These are phyloP conservation scores for Colletotrichum destructivum DNA, from an alignment of 2,329 filamentous ascomycete genomes.

Conservation along the genomic window DNA sequence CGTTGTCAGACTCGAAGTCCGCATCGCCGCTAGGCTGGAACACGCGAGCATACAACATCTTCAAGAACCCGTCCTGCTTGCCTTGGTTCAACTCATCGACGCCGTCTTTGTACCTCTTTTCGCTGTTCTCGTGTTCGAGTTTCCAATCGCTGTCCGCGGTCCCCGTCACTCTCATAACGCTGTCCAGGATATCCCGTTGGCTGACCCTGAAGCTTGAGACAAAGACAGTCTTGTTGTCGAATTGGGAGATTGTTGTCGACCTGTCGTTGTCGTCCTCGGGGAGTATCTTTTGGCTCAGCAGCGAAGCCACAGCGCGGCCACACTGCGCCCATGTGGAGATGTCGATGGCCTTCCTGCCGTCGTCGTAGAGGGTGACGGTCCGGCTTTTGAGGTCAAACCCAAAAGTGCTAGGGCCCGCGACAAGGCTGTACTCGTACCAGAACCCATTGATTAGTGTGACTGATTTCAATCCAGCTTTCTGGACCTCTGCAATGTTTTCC, in stretches of 20 bases:
- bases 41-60: conserved; percentile 43
- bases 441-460: conserved; percentile 60
- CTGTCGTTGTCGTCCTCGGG: conserved; percentile 28
- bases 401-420: conserved; percentile 49
- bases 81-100: conserved; percentile 60
- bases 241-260: conserved; percentile 44
- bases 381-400: conserved; percentile 65
- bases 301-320: conserved; percentile 55
- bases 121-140: conserved; percentile 53
- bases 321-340: conserved; percentile 73
- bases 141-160: conserved; percentile 73
- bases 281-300: conserved; percentile 57
- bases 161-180: conserved; percentile 70
- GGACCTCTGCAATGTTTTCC: conserved; percentile 45
- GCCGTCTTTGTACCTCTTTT: conserved; percentile 65
- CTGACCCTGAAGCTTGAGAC: conserved; percentile 70
- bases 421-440: conserved; percentile 69
- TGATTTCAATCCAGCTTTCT: conserved; percentile 20
- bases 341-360: conserved; percentile 70
- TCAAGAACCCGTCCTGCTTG: conserved; percentile 57
- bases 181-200: conserved; percentile 76
- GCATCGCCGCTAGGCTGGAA: conserved; percentile 29
- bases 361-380: conserved; percentile 61
- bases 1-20: conserved; percentile 57
- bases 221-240: conserved; percentile 63